Conservation (phyloP, 257 asterid species). For the Forsythia suspensa region DNA sequence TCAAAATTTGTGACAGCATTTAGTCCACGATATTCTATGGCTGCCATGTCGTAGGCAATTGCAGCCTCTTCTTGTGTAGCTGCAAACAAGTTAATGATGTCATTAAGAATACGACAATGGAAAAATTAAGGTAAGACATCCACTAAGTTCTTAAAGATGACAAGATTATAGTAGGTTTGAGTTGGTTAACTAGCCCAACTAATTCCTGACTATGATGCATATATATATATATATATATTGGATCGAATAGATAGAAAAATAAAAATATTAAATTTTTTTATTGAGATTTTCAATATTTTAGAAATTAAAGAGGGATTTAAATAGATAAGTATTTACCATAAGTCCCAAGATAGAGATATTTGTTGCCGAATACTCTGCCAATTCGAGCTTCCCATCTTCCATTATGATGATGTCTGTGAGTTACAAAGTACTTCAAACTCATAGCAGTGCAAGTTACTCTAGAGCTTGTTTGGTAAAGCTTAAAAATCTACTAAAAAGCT, state of each 20-base stretch:
- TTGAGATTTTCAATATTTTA: neutral
- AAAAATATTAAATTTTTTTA: neutral
- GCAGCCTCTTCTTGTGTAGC: conserved; percentile 94
- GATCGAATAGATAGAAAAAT: neutral
- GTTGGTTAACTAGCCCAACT: conserved; percentile 36
- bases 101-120: neutral
- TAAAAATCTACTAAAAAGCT: too few relatives aligned
- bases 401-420: conserved; percentile 74
- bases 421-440: conserved; percentile 1
- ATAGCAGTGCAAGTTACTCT: too few relatives aligned
- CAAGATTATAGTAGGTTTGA: conserved; percentile 21
- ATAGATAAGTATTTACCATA: conserved; percentile 44
- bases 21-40: conserved; percentile 80
- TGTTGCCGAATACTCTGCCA: conserved; percentile 81
- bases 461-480: too few relatives aligned
- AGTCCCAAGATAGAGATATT: conserved; percentile 80
- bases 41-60: conserved; percentile 83
- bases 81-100: conserved; percentile 24
- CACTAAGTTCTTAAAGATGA: neutral
- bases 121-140: neutral
- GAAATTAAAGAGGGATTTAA: too few relatives aligned
- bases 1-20: conserved; percentile 83
- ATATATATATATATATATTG: neutral
- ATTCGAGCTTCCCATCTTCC: conserved; percentile 95
- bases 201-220: conserved; percentile 3